Percentiles rank a stretch among this genome's conserved stretches.
Conservation (phyloP, 768 basidiomycete species). For the Russula abietina region DNA sequence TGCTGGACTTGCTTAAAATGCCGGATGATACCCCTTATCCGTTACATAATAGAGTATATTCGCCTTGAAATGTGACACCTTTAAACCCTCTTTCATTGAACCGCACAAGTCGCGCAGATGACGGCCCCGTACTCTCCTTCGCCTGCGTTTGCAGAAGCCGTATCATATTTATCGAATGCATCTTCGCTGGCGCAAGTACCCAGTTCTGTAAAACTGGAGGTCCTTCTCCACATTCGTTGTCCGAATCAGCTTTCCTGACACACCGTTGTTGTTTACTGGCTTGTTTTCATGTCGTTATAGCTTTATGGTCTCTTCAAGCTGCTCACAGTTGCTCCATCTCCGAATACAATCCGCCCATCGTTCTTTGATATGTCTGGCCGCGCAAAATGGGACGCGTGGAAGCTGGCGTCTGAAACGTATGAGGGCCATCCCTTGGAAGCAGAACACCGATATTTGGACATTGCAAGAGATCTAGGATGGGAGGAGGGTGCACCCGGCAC, state of each 20-base stretch:
- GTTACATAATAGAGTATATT: constrained; percentile 37
- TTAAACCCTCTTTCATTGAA: background rate
- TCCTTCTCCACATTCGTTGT: constrained; percentile 32
- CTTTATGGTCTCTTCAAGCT: constrained; percentile 83
- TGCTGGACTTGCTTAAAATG: constrained; percentile 58
- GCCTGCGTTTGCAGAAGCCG: constrained; percentile 51
- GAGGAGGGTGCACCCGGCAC: constrained; percentile 30
- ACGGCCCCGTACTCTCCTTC: constrained; percentile 32
- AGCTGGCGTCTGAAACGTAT: constrained; percentile 44
- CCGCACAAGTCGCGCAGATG: constrained; percentile 1
- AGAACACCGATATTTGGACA: constrained; percentile 59
- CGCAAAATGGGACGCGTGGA: constrained; percentile 89
- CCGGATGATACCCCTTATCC: constrained; percentile 20
- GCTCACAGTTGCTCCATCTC: constrained; percentile 52
- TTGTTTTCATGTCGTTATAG: constrained; percentile 35
- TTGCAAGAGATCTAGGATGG: constrained; percentile 72
- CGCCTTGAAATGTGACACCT: constrained; percentile 13
- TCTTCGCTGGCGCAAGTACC: constrained; percentile 51
- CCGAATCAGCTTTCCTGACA: constrained; percentile 21
- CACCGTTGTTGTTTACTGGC: constrained; percentile 5
- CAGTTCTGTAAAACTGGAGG: constrained; percentile 68
- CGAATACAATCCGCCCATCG: constrained; percentile 56
- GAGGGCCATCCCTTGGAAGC: constrained; percentile 39
- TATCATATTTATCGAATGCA: constrained; percentile 53
- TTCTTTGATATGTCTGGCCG: constrained; percentile 74